Evolutionary conservation across 768 basidiomycete genomes (phyloP).

Genomic region (Panaeolus cyanescens): DNA sequence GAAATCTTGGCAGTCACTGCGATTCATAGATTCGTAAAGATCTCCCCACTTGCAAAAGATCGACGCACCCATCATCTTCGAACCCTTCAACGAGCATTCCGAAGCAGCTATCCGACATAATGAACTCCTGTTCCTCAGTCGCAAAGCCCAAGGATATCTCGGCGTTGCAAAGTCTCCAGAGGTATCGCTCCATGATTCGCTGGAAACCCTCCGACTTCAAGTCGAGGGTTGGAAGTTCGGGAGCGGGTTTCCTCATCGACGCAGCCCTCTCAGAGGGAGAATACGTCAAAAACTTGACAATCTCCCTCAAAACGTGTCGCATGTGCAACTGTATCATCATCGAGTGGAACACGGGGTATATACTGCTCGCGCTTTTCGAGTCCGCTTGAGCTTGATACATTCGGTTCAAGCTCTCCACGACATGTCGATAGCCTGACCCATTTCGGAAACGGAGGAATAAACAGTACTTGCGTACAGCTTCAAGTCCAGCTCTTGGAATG

Average conservation of each 20-base stretch:
- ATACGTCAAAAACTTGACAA: conserved; percentile 33
- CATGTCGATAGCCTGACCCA: conserved; percentile 44
- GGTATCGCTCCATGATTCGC: conserved; percentile 41
- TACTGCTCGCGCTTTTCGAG: conserved; percentile 16
- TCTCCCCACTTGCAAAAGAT: conserved; percentile 3
- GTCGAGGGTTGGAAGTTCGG: conserved; percentile 12
- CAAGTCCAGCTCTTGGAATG: conserved; percentile 14
- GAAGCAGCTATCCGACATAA: conserved; percentile 55
- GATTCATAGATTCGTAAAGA: background rate
- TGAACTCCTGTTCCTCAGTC: conserved; percentile 55
- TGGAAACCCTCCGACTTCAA: conserved; percentile 26
- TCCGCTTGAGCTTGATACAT: conserved; percentile 12
- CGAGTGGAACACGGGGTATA: conserved; percentile 30
- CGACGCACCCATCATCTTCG: conserved; percentile 40
- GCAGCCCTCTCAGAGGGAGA: conserved; percentile 14
- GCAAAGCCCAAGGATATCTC: conserved; percentile 59
- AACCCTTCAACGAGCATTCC: conserved; percentile 54
- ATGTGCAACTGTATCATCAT: conserved; percentile 31
- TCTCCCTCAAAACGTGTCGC: conserved; percentile 31
- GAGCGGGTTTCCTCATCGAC: conserved; percentile 7
- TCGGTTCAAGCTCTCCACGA: conserved; percentile 32
- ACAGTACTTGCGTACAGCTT: conserved; percentile 50
- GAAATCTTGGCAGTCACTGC: conserved; percentile 47
- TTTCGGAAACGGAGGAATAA: conserved; percentile 62
- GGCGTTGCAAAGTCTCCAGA: conserved; percentile 48